Percentiles rank a stretch among this genome's conserved stretches.
Evolutionary conservation across 2,329 filamentous ascomycete genomes (phyloP).

Genomic region (Hymenoscyphus linearis): DNA sequence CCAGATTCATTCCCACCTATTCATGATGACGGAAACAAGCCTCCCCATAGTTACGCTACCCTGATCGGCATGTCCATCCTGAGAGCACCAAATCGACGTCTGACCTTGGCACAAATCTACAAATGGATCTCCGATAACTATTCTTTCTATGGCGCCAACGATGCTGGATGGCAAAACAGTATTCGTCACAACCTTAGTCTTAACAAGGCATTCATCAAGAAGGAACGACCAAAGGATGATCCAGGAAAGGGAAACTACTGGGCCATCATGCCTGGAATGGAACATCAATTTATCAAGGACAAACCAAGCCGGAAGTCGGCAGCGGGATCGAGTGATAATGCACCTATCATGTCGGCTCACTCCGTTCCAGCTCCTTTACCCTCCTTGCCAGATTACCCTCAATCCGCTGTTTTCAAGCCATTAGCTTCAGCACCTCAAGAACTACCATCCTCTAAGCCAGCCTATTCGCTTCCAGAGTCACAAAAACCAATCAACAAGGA

Average conservation of each 20-base stretch:
- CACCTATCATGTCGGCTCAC: constrained; percentile 26
- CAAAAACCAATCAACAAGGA: constrained; percentile 38
- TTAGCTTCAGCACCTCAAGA: constrained; percentile 22
- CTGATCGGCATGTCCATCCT: constrained; percentile 97
- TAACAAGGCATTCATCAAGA: constrained; percentile 94
- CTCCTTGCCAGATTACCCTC: constrained; percentile 19
- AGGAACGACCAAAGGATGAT: constrained; percentile 93
- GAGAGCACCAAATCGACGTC: constrained; percentile 71
- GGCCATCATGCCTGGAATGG: constrained; percentile 86
- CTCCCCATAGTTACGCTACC: constrained; percentile 86
- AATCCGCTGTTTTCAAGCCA: constrained; percentile 23
- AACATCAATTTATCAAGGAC: constrained; percentile 84
- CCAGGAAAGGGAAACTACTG: constrained; percentile 98
- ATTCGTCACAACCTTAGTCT: constrained; percentile 96
- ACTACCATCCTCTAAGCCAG: constrained; percentile 21
- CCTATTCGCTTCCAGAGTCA: constrained; percentile 19
- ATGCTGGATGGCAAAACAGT: constrained; percentile 97
- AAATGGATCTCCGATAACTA: constrained; percentile 99
- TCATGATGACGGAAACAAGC: constrained; percentile 82
- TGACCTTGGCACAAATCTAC: constrained; percentile 94
- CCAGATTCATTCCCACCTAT: constrained; percentile 68
- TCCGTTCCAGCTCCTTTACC: constrained; percentile 13
- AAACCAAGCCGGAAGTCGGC: constrained; percentile 58
- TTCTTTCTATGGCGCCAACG: constrained; percentile 76
- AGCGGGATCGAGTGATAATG: constrained; percentile 50